Conservation (phyloP, 2,329 filamentous ascomycete genomes). For the Fusarium torulosum region DNA sequence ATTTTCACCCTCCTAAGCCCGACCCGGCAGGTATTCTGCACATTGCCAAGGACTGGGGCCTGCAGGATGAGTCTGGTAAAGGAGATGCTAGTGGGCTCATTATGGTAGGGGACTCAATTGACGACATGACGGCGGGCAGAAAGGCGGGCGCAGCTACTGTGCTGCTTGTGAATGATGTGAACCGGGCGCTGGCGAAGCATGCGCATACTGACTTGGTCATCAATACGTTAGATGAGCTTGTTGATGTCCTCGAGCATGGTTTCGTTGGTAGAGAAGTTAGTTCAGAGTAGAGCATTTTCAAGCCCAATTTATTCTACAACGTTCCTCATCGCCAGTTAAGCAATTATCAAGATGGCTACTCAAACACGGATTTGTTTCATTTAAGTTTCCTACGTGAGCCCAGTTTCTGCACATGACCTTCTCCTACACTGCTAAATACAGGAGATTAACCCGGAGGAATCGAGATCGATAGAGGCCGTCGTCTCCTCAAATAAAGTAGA, state of each 20-base stretch:
- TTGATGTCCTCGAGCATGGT: conserved; percentile 79
- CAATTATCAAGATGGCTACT: conserved; percentile 11
- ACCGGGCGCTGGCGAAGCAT: conserved; percentile 75
- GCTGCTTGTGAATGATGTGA: conserved; percentile 87
- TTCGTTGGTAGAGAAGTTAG: conserved; percentile 67
- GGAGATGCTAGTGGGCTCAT: conserved; percentile 64
- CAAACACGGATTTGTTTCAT: conserved; percentile 43
- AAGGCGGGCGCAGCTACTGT: conserved; percentile 90
- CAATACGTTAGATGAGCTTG: conserved; percentile 78
- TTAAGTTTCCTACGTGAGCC: conserved; percentile 42
- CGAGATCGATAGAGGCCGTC: conserved; percentile 32
- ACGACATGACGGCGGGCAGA: conserved; percentile 91
- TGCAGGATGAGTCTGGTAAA: conserved; percentile 54
- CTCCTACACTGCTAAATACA: conserved; percentile 42
- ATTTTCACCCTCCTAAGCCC: conserved; percentile 87
- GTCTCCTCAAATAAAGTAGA: conserved; percentile 34
- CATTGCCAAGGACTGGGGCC: conserved; percentile 82
- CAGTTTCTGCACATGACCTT: conserved; percentile 37
- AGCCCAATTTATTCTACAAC: not conserved
- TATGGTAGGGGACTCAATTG: conserved; percentile 84
- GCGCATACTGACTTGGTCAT: conserved; percentile 83
- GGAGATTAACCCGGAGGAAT: conserved; percentile 28
- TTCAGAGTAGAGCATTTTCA: conserved; percentile 11
- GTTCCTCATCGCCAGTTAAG: conserved; percentile 9
- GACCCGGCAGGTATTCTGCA: conserved; percentile 88